phyloP scores from a whole-genome alignment of 441 rosid species.

The Adansonia rubrostipa region DNA sequence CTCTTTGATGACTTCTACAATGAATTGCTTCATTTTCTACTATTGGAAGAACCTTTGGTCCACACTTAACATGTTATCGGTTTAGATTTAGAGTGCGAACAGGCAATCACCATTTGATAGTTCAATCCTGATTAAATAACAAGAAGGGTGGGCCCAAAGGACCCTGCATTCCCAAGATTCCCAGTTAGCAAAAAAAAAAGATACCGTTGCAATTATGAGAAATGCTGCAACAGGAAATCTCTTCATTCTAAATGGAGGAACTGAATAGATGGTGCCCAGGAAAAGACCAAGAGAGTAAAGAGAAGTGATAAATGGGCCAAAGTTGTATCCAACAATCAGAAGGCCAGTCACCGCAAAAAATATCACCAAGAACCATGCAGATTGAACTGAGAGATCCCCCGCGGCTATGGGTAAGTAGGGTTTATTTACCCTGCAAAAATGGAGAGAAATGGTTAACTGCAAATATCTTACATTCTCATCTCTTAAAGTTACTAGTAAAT shows the following conservation, averaged over 20 bases:
- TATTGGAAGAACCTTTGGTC: not conserved
- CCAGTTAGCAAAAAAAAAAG: not conserved
- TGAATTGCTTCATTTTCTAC: conserved; percentile 1
- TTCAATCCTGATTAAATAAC: not conserved
- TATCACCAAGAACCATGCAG: conserved; percentile 88
- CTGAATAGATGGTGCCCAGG: conserved; percentile 93
- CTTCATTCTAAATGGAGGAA: conserved; percentile 95
- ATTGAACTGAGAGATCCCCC: conserved; percentile 90
- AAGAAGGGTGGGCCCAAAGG: too few species aligned
- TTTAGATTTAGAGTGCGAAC: not conserved
- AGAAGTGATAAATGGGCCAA: conserved; percentile 80
- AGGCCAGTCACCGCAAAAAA: conserved; percentile 78
- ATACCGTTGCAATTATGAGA: conserved; percentile 91
- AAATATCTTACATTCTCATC: conserved; percentile 1
- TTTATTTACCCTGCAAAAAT: conserved; percentile 87
- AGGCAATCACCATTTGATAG: conserved; percentile 3
- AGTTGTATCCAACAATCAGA: conserved; percentile 70
- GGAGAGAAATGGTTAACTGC: conserved; percentile 24
- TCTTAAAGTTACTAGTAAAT: conserved; percentile 15
- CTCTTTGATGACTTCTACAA: conserved; percentile 5
- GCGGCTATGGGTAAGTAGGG: conserved; percentile 98
- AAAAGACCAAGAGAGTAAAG: conserved; percentile 85
- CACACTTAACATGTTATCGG: not conserved
- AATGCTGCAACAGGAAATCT: conserved; percentile 89
- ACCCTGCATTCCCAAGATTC: too few species aligned